These are phyloP conservation scores for Diutina catenulata DNA, from an alignment of 1,139 yeast genomes.

Conservation along the genomic window DNA sequence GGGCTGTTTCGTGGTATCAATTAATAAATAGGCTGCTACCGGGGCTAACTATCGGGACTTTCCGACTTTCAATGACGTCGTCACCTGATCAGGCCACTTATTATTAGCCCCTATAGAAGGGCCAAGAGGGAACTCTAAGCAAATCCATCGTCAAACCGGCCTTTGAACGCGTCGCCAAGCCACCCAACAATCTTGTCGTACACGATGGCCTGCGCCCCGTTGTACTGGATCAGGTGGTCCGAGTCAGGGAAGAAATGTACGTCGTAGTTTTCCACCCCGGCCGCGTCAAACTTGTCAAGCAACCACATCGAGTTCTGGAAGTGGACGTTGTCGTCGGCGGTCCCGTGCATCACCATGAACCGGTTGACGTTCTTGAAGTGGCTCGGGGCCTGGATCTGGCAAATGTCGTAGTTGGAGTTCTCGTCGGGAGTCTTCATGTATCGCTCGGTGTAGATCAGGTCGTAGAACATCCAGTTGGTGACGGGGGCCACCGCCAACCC, in stretches of 20 bases:
- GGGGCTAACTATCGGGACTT: too few species aligned
- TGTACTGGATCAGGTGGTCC: conserved; percentile 71
- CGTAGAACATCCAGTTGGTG: conserved; percentile 71
- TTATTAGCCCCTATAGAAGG: not conserved
- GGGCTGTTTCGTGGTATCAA: too few species aligned
- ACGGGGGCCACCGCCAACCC: conserved; percentile 91
- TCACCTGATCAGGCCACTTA: not conserved
- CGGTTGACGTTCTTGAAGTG: conserved; percentile 40
- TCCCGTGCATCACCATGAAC: conserved; percentile 84
- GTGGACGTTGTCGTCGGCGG: conserved; percentile 96
- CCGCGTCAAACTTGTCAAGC: conserved; percentile 55
- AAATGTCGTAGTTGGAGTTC: conserved; percentile 37
- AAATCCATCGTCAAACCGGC: conserved; percentile 21
- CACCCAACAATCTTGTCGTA: conserved; percentile 61
- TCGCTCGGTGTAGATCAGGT: conserved; percentile 81
- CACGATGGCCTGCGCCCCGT: conserved; percentile 67
- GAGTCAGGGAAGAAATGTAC: conserved; percentile 89
- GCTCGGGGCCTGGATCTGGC: conserved; percentile 35
- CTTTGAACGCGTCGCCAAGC: conserved; percentile 61
- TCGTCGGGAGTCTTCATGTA: conserved; percentile 64
- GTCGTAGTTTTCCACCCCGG: conserved; percentile 70
- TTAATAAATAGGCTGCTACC: too few species aligned
- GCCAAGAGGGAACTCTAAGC: too few species aligned
- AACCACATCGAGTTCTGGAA: conserved; percentile 73
- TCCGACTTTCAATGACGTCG: not conserved